Conservation (phyloP, 176 grass and related monocot species). For the Elaeis guineensis region DNA sequence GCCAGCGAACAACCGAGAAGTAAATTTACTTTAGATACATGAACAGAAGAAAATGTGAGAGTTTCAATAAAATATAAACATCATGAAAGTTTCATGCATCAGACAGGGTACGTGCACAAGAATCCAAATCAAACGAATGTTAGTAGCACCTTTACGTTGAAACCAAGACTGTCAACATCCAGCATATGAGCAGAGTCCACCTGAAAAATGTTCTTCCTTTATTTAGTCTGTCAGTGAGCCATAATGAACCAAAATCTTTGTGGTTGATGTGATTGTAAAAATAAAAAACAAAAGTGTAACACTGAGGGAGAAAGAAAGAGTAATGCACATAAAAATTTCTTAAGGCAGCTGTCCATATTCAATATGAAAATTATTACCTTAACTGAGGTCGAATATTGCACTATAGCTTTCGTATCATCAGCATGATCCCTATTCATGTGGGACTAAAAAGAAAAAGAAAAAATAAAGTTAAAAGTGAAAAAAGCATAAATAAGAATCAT, state of each 20-base stretch:
- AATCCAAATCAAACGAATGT: constrained; percentile 6
- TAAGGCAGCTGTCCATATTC: constrained; percentile 5
- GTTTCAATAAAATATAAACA: no score
- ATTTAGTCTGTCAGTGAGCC: constrained; percentile 1
- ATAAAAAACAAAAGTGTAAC: no score
- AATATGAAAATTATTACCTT: constrained; percentile 42
- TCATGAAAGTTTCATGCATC: no score
- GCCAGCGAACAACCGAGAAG: no score
- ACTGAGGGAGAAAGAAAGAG: neutral
- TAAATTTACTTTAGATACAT: no score
- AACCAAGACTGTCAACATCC: constrained; percentile 83
- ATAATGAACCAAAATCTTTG: no score
- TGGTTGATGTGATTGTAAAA: no score
- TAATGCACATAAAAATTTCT: neutral
- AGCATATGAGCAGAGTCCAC: constrained; percentile 88
- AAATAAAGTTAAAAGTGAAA: constrained; percentile 2
- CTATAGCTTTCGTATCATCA: constrained; percentile 90
- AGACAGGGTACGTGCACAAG: no score
- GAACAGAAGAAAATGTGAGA: no score
- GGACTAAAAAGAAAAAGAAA: constrained; percentile 35
- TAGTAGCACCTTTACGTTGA: constrained; percentile 78
- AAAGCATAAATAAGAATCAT: neutral
- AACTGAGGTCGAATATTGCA: constrained; percentile 67
- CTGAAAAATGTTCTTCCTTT: constrained; percentile 31
- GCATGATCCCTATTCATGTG: constrained; percentile 98